These are phyloP conservation scores for Solanum etuberosum DNA, from an alignment of 257 asterid species.

Conservation along the genomic window DNA sequence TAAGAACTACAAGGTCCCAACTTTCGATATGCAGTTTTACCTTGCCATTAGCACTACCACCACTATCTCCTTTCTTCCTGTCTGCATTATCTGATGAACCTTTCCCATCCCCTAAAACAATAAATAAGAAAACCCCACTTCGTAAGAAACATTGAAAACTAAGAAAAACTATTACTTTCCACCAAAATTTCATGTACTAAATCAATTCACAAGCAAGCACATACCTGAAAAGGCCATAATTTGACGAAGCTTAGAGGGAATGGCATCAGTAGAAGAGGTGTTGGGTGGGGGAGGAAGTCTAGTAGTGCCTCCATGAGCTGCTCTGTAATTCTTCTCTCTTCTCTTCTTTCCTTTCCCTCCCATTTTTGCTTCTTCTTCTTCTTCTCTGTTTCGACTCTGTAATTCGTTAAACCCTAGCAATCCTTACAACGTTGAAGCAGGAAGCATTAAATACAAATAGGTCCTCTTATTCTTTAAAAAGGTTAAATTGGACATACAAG, in stretches of 20 bases:
- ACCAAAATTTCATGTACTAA: background rate
- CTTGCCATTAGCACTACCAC: constrained; percentile 20
- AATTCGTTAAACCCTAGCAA: background rate
- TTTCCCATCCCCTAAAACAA: background rate
- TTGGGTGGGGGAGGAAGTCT: constrained; percentile 89
- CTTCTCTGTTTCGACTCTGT: background rate
- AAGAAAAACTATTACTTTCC: background rate
- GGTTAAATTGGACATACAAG: background rate
- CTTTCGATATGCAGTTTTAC: constrained; percentile 6
- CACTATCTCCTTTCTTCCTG: constrained; percentile 9
- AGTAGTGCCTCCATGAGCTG: constrained; percentile 55
- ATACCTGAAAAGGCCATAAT: constrained; percentile 52
- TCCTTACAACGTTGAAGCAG: background rate
- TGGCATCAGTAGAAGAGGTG: constrained; percentile 45
- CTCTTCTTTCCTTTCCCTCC: constrained; percentile 73
- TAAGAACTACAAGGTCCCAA: background rate
- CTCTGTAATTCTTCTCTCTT: constrained; percentile 71
- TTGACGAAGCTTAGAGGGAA: constrained; percentile 75
- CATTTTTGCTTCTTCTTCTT: constrained; percentile 17
- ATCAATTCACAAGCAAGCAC: background rate
- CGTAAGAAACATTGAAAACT: background rate
- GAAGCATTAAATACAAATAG: background rate
- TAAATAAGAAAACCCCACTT: background rate
- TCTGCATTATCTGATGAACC: constrained; percentile 6
- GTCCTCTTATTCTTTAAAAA: background rate